These are phyloP conservation scores for Pseudonectria buxi DNA, from an alignment of 2,329 filamentous ascomycete species.

Conservation along the genomic window DNA sequence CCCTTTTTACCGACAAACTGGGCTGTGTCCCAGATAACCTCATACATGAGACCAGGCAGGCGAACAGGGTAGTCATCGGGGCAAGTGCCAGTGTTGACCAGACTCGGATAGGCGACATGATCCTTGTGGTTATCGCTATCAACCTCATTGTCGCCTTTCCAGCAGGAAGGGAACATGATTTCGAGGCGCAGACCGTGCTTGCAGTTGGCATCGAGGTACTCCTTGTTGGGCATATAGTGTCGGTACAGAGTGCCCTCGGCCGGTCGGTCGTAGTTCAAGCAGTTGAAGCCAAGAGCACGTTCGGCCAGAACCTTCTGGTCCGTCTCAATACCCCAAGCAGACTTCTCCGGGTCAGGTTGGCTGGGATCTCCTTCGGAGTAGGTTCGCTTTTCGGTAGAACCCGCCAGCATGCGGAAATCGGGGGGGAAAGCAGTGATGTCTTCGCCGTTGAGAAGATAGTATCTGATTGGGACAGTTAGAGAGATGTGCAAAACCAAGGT, in stretches of 20 bases:
- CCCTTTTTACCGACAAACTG: slow-evolving; percentile 57
- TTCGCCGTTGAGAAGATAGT: slow-evolving; percentile 72
- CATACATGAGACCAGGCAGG: slow-evolving; percentile 71
- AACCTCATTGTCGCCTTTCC: slow-evolving; percentile 64
- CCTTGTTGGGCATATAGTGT: slow-evolving; percentile 74
- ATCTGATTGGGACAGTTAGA: no score
- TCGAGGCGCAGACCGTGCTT: slow-evolving; percentile 75
- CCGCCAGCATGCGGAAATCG: slow-evolving; percentile 77
- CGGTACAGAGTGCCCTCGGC: slow-evolving; percentile 73
- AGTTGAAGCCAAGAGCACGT: slow-evolving; percentile 91
- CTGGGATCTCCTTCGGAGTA: slow-evolving; percentile 64
- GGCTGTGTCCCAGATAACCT: slow-evolving; percentile 75
- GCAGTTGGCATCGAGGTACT: slow-evolving; percentile 74
- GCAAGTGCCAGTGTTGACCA: slow-evolving; percentile 71
- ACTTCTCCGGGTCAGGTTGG: slow-evolving; percentile 58
- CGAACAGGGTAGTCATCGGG: slow-evolving; percentile 62
- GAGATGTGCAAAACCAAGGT: background rate
- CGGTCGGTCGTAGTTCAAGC: slow-evolving; percentile 66
- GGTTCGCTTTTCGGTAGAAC: slow-evolving; percentile 59
- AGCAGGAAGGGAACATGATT: slow-evolving; percentile 84
- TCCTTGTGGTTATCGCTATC: slow-evolving; percentile 49
- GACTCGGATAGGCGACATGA: slow-evolving; percentile 71
- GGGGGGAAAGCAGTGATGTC: slow-evolving; percentile 66
- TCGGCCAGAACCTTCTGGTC: slow-evolving; percentile 63
- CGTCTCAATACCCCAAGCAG: slow-evolving; percentile 59